Base-by-base conservation (phyloP, 2,329 filamentous ascomycete genomes). In the Neophaeococcomyces aloes region DNA sequence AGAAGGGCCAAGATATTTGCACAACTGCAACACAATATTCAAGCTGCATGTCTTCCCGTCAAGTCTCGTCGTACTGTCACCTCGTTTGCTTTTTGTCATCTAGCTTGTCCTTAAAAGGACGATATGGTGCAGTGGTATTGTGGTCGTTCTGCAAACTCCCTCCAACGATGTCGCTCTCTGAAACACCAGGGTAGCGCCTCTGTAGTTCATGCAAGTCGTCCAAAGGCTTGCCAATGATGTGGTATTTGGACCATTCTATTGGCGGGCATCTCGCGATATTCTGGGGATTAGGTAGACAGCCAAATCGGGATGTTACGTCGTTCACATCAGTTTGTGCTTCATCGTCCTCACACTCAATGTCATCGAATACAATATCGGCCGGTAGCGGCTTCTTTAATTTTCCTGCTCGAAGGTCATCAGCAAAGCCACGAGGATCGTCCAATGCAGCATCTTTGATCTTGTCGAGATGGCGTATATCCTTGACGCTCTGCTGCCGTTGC, bases 181-280 rank as follows among this genome's bases (percentile, higher is more conserved):
- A 59, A 6, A 63, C 47, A 13, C 57, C 59, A 1, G 86, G 87
- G 42, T 76, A 74, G 38, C 68, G 65, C 41, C 79, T 66, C 64
- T 95, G 87, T 57, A 94, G 84, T 39, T 78, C 75, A 60, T 95
- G 88, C 50, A 95, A 69, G 59, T 79, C 83, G 62, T 95, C 86
- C 29, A 95, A 70, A 1, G 85, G 78, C 47, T 85, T 81, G 38
- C 86, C 88, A 2, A 91, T 79, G n/a, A 95, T 73, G 54, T 86
- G 85, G 62, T 96, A 96, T 59, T 94, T 88, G 10, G 80, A 78
- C 89, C 89, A 96, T 67, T 95, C 94, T 57, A 96, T 81, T 7
- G 86, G 83, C 7, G 89, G 89, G 65, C 81, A 86, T 31, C 88
- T 79, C 19, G 93, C 81, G 1, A 96, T 69, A 53, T 83, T 83